A percentile compares a stretch with the other conserved stretches of the same genome.
These are phyloP conservation scores for Cutaneotrichosporon mucoides DNA, from an alignment of 1,284 basidiomycete genomes.

Conservation along the genomic window DNA sequence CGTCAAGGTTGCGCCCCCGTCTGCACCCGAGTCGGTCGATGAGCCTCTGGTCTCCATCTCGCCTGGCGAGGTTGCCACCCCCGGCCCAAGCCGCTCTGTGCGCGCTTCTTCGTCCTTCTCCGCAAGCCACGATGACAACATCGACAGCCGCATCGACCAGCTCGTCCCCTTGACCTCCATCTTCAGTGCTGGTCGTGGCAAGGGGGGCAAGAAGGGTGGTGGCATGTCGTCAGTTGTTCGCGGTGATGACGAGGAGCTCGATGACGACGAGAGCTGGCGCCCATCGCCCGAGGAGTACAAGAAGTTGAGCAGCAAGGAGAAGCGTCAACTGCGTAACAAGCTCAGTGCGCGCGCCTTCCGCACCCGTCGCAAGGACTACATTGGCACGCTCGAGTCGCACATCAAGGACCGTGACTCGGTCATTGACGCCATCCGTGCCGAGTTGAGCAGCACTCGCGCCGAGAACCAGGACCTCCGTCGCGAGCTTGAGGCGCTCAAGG, in stretches of 20 bases:
- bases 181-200: conserved; percentile 48
- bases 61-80: conserved; percentile 16
- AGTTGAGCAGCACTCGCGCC: conserved; percentile 70
- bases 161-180: conserved; percentile 43
- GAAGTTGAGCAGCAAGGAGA: conserved; percentile 93
- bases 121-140: conserved; percentile 20
- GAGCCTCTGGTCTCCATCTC: conserved; percentile 35
- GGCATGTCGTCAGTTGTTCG: conserved; percentile 50
- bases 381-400: conserved; percentile 85
- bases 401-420: conserved; percentile 87
- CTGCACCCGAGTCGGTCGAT: conserved; percentile 16
- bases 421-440: conserved; percentile 79
- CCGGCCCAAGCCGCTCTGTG: conserved; percentile 16
- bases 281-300: conserved; percentile 80
- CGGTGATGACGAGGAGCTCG: conserved; percentile 45
- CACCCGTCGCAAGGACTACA: conserved; percentile 91
- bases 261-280: conserved; percentile 50
- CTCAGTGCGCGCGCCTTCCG: conserved; percentile 93
- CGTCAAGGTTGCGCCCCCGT: not conserved
- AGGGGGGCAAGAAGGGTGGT: conserved; percentile 51
- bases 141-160: conserved; percentile 37
- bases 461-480: conserved; percentile 80
- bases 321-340: conserved; percentile 93
- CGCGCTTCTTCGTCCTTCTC: conserved; percentile 20
- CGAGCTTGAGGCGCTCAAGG: conserved; percentile 79